Base-by-base conservation (phyloP, 345 rosid species). In the Melaleuca alternifolia region DNA sequence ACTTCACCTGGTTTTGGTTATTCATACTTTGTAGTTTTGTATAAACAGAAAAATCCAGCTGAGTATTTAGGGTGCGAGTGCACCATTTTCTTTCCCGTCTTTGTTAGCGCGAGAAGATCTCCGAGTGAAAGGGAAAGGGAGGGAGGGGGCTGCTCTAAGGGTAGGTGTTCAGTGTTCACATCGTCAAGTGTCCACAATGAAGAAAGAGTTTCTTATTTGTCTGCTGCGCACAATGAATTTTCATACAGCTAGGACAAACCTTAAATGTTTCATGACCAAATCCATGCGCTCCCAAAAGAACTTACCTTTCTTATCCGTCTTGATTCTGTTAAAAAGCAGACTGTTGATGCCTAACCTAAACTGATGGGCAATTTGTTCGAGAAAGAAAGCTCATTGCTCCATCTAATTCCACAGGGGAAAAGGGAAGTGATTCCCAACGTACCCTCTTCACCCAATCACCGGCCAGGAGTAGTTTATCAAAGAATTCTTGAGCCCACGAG, bases 181-280 rank as follows among this genome's bases (percentile, higher is more conserved):
- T 18, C 26, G 48, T 71, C 6, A 10, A 71, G 18, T 16, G 46
- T 33, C 18, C 24, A 20, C 24, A 33, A 71, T 33, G 48, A 71
- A 71, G 79, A 71, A 18, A 71, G 46, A 65, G 26, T 37, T 18
- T 33, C 79, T 37, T 10, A 71, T 2, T 5, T 71, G 48, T 37
- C 0, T 0, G 13, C 79, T 9, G 79, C 7, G 48, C 23, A 1
- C 37, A 71, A 71, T 41, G 79, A 71, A 33, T 8, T 16, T 33
- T 16, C 46, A 2, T 16, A 0, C 15, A 28, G 76, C 10, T 0
- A 7, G 41, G 76, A 62, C 76, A 62, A n/a, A n/a, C 10, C 21
- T 30, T 62, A 14, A 14, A 28, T 62, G 76, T 3, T 28, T 30
- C 1, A 15, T 16, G 15, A 65, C 77, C 44, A 30, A 65, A 30